Evolutionary conservation across 495 filamentous ascomycete genomes (phyloP).

Genomic region (Penicillium ochrochloron): DNA sequence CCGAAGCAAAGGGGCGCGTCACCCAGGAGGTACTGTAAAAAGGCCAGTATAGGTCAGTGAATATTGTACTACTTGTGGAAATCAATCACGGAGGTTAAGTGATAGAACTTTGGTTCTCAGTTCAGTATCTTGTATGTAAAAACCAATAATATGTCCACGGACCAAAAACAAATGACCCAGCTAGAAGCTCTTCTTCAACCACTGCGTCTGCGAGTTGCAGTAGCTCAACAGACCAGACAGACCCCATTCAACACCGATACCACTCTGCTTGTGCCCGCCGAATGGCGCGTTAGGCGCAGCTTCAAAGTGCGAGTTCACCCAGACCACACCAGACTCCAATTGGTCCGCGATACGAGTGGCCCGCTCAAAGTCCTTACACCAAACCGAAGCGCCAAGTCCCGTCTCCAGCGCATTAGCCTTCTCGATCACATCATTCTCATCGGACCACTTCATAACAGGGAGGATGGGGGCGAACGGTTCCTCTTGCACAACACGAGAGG

Average conservation of each 20-base stretch:
- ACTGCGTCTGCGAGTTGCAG: constrained; percentile 54
- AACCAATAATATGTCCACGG: neutral
- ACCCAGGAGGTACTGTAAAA: no score
- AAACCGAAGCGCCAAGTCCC: constrained; percentile 61
- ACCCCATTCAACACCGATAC: constrained; percentile 67
- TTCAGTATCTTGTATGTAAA: neutral
- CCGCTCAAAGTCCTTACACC: constrained; percentile 50
- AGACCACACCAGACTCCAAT: constrained; percentile 60
- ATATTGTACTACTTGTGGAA: no score
- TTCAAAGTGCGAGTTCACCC: constrained; percentile 58
- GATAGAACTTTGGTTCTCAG: neutral
- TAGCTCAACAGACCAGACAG: constrained; percentile 61
- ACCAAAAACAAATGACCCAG: neutral
- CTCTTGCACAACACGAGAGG: constrained; percentile 52
- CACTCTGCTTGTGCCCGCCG: constrained; percentile 67
- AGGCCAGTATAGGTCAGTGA: no score
- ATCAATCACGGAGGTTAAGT: no score
- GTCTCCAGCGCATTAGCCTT: constrained; percentile 60
- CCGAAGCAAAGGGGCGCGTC: no score
- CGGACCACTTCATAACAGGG: constrained; percentile 58
- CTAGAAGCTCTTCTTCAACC: constrained; percentile 24
- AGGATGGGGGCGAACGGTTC: constrained; percentile 61
- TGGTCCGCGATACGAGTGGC: constrained; percentile 54
- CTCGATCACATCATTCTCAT: constrained; percentile 61
- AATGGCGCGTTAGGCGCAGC: constrained; percentile 59